A percentile compares a stretch with the other conserved stretches of the same genome.
Evolutionary conservation across 495 filamentous ascomycete genomes (phyloP).

Genomic region (Talaromyces borbonicus): DNA sequence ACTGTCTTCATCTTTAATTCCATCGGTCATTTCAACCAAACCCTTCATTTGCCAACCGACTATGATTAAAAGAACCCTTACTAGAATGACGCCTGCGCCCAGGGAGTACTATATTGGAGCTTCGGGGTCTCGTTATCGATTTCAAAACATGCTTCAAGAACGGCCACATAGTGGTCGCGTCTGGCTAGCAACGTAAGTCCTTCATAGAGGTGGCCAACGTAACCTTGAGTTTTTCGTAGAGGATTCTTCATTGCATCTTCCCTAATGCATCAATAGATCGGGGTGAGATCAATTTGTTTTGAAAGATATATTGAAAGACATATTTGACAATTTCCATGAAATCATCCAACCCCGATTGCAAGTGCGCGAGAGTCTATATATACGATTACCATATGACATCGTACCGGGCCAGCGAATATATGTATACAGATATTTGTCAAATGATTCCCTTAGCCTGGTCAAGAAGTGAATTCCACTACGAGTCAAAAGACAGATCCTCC

Average conservation of each 20-base stretch:
- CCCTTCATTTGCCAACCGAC: too few relatives aligned
- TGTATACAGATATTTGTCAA: conserved; percentile 32
- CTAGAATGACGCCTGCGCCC: conserved; percentile 13
- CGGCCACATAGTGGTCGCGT: conserved; percentile 16
- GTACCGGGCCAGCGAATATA: conserved; percentile 32
- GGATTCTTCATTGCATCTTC: neutral
- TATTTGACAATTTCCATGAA: conserved; percentile 16
- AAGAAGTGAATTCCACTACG: conserved; percentile 23
- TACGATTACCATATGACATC: conserved; percentile 25
- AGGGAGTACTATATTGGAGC: conserved; percentile 13
- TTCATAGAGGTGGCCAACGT: too few relatives aligned
- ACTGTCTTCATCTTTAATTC: too few relatives aligned
- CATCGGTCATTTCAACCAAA: too few relatives aligned
- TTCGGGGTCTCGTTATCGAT: conserved; percentile 13
- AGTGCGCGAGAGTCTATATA: conserved; percentile 23
- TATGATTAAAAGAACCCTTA: neutral
- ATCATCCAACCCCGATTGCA: conserved; percentile 22
- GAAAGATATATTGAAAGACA: conserved; percentile 20
- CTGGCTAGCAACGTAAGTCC: conserved; percentile 22
- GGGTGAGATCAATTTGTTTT: conserved; percentile 18
- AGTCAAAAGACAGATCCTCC: conserved; percentile 31
- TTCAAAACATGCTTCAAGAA: conserved; percentile 18
- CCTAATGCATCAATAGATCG: conserved; percentile 12
- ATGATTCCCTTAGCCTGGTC: conserved; percentile 32
- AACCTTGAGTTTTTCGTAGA: neutral